A percentile compares a stretch with the other conserved stretches of the same genome.
phyloP scores from a whole-genome alignment of 208 protist genomes.

The Dictyostelium gargantuum region DNA sequence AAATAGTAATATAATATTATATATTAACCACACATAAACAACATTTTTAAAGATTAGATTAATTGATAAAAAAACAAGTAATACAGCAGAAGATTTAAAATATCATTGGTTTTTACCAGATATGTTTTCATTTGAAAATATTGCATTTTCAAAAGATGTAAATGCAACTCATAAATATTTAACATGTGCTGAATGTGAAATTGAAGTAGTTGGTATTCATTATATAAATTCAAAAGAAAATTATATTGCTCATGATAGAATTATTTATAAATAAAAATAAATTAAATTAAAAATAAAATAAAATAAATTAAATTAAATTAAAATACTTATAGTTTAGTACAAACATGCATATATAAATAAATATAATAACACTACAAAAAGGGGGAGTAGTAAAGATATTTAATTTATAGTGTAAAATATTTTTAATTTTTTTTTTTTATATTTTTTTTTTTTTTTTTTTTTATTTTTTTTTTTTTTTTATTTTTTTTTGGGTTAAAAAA shows the following conservation, averaged over 20 bases:
- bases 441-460: not conserved
- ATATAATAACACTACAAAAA: too few relatives aligned
- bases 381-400: too few relatives aligned
- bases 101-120: constrained; percentile 56
- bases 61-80: not conserved
- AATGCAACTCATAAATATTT: constrained; percentile 54
- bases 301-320: too few relatives aligned
- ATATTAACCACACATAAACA: too few relatives aligned
- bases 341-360: too few relatives aligned
- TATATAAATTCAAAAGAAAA: constrained; percentile 55
- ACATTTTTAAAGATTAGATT: constrained; percentile 53
- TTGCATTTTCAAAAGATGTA: constrained; percentile 51
- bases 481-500: too few relatives aligned
- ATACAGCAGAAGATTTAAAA: constrained; percentile 23
- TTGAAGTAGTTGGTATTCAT: constrained; percentile 48
- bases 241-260: constrained; percentile 57
- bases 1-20: too few relatives aligned
- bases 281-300: not conserved
- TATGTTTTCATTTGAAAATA: constrained; percentile 69
- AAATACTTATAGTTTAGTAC: too few relatives aligned
- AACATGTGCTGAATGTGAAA: constrained; percentile 65
- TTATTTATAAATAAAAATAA: constrained; percentile 63
- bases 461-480: not conserved
- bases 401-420: too few relatives aligned
- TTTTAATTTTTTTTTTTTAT: not conserved